Evolutionary conservation across 306 rosid genomes (phyloP).

Genomic region (Prosopis cineraria): DNA sequence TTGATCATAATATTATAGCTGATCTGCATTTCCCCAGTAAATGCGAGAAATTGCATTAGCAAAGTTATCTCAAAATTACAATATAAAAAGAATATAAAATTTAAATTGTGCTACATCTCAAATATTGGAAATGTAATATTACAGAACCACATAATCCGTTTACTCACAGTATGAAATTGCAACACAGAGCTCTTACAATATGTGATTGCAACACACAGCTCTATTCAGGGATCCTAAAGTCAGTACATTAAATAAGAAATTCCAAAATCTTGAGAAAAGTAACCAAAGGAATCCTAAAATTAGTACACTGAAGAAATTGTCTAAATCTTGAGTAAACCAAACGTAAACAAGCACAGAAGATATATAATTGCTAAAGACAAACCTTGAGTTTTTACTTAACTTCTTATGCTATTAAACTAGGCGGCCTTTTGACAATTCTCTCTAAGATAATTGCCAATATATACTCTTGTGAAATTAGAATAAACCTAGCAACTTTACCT

Average conservation of each 20-base stretch:
- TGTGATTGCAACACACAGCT: neutral
- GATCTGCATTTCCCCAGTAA: constrained; percentile 60
- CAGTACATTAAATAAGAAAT: neutral
- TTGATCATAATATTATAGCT: constrained; percentile 88
- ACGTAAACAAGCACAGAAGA: neutral
- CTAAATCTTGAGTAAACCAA: neutral
- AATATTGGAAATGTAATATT: neutral
- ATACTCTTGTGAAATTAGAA: neutral
- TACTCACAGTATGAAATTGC: neutral
- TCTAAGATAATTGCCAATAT: constrained; percentile 4
- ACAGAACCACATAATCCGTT: neutral
- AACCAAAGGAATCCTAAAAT: neutral
- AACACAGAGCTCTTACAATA: neutral
- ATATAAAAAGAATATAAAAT: neutral
- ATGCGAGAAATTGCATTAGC: constrained; percentile 28
- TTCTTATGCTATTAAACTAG: constrained; percentile 13
- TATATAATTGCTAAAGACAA: neutral
- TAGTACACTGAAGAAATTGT: no score
- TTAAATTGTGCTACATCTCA: neutral
- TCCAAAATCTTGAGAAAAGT: neutral
- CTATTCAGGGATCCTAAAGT: neutral
- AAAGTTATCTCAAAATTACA: constrained; percentile 7
- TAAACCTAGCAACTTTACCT: constrained; percentile 49
- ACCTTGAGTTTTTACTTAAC: neutral
- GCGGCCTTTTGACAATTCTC: neutral